Conservation (phyloP, 768 basidiomycete genomes). For the Rhodotorula kratochvilovae region DNA sequence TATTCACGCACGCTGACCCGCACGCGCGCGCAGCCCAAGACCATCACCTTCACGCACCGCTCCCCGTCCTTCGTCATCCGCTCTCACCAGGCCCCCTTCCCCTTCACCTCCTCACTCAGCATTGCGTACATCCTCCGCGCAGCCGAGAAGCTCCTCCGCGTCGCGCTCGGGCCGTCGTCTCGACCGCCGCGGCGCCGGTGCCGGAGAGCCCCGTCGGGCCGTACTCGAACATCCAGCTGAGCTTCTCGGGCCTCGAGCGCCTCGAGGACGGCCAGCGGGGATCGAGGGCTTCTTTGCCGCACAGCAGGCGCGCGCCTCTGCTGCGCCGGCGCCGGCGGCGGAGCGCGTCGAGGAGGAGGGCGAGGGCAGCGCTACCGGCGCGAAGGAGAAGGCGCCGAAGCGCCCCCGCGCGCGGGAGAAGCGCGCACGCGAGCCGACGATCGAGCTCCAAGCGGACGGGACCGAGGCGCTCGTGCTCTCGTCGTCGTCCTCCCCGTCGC, state of each 20-base stretch:
- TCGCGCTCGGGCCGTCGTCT: conserved; percentile 60
- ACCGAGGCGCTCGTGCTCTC: not conserved
- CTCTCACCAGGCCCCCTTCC: conserved; percentile 83
- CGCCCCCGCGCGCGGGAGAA: too few species aligned
- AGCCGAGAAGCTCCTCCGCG: conserved; percentile 79
- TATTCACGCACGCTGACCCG: not conserved
- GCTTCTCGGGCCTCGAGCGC: conserved; percentile 71
- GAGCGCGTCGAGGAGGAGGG: conserved; percentile 2
- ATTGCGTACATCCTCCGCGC: conserved; percentile 70
- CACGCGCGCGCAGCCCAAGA: conserved; percentile 76
- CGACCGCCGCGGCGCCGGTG: conserved; percentile 15
- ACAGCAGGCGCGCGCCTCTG: not conserved
- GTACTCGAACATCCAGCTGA: conserved; percentile 66
- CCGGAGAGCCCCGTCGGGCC: conserved; percentile 51
- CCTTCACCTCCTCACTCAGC: conserved; percentile 67
- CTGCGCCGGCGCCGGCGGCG: not conserved
- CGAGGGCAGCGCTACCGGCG: conserved; percentile 47
- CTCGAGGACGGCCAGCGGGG: conserved; percentile 73
- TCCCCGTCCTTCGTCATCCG: conserved; percentile 63
- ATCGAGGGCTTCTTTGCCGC: conserved; percentile 78
- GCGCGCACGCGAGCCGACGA: not conserved
- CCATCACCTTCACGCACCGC: conserved; percentile 70
- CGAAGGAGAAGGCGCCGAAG: not conserved
- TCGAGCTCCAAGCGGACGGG: not conserved
- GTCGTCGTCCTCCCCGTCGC: conserved; percentile 1